Conservation (phyloP, 371 early-diverging fungal species). For the Mucor velutinosus region DNA sequence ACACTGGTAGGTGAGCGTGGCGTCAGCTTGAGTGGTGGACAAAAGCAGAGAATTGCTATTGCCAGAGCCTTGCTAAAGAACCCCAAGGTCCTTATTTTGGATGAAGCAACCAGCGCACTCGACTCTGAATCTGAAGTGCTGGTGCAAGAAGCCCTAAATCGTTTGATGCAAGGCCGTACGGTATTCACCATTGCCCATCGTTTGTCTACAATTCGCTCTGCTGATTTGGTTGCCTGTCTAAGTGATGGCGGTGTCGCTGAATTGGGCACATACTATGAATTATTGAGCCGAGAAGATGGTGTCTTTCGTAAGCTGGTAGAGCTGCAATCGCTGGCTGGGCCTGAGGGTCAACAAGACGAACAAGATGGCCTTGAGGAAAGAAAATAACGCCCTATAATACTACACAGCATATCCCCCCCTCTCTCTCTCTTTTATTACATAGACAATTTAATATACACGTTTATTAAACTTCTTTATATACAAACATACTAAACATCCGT, state of each 20-base stretch:
- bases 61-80: slow-evolving; percentile 77
- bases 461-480: not conserved
- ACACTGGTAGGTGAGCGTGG: slow-evolving; percentile 77
- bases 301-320: slow-evolving; percentile 55
- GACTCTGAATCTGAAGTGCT: slow-evolving; percentile 72
- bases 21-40: slow-evolving; percentile 77
- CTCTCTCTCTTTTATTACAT: not conserved
- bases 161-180: slow-evolving; percentile 62
- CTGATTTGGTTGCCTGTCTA: slow-evolving; percentile 67
- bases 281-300: slow-evolving; percentile 55
- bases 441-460: not conserved
- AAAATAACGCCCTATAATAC: slow-evolving; percentile 1
- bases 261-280: slow-evolving; percentile 57
- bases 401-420: not conserved
- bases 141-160: slow-evolving; percentile 65
- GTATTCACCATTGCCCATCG: slow-evolving; percentile 73
- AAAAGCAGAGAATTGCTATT: slow-evolving; percentile 79
- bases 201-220: slow-evolving; percentile 68
- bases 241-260: slow-evolving; percentile 64
- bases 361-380: not conserved
- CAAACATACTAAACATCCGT: slow-evolving; percentile 9
- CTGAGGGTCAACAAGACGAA: not conserved
- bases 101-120: slow-evolving; percentile 86
- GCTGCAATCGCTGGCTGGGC: slow-evolving; percentile 39
- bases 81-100: slow-evolving; percentile 77